These are phyloP conservation scores for Suillus americanus DNA, from an alignment of 768 basidiomycete species.

Conservation along the genomic window DNA sequence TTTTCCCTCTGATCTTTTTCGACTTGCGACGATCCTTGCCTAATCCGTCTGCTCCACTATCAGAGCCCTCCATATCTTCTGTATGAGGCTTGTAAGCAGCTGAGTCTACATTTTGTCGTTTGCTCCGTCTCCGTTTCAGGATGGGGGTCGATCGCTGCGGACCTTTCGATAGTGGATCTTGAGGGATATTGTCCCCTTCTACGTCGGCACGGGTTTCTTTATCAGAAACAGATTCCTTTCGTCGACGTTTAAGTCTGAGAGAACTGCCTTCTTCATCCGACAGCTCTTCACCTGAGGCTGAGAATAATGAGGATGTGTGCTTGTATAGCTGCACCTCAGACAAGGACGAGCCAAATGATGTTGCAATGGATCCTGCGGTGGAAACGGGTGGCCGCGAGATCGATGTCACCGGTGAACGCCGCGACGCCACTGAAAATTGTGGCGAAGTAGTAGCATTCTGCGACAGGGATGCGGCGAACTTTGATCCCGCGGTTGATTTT, in stretches of 20 bases:
- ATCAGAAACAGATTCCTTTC: slow-evolving; percentile 17
- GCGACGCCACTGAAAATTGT: slow-evolving; percentile 12
- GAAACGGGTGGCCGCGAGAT: slow-evolving; percentile 24
- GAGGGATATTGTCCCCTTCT: background rate
- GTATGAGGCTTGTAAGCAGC: slow-evolving; percentile 38
- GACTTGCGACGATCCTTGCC: slow-evolving; percentile 12
- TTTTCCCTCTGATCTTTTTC: slow-evolving; percentile 8
- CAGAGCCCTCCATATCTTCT: slow-evolving; percentile 24
- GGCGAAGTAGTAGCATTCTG: slow-evolving; percentile 7
- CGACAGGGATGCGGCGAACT: slow-evolving; percentile 8
- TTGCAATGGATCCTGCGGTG: slow-evolving; percentile 19
- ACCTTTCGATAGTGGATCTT: background rate
- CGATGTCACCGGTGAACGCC: slow-evolving; percentile 20
- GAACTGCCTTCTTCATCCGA: slow-evolving; percentile 12
- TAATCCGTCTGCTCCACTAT: slow-evolving; percentile 20
- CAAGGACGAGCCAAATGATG: slow-evolving; percentile 15
- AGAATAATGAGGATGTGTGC: slow-evolving; percentile 22
- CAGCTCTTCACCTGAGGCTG: slow-evolving; percentile 28
- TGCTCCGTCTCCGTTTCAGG: slow-evolving; percentile 19
- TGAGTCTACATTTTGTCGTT: slow-evolving; percentile 34
- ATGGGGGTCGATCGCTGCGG: background rate
- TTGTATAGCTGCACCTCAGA: slow-evolving; percentile 18
- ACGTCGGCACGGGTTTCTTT: background rate
- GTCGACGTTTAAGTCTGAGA: slow-evolving; percentile 10
- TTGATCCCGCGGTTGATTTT: slow-evolving; percentile 9